phyloP scores from a whole-genome alignment of 345 rosid genomes.

The Sonneratia caseolaris region DNA sequence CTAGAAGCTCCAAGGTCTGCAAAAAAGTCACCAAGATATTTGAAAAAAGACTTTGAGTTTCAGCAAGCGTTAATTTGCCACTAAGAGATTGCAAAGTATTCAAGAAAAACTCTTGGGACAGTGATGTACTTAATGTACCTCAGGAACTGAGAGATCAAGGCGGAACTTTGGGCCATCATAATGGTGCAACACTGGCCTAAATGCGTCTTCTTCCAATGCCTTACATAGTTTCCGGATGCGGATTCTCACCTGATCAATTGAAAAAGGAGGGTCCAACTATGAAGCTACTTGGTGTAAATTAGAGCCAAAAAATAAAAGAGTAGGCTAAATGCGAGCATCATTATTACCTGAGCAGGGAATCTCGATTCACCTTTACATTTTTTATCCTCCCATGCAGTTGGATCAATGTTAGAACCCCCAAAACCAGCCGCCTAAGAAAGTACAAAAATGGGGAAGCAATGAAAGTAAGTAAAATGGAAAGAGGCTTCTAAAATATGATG shows the following conservation, averaged over 20 bases:
- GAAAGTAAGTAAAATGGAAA: neutral
- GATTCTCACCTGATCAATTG: slow-evolving; percentile 53
- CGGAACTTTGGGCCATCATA: slow-evolving; percentile 97
- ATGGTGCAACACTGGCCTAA: slow-evolving; percentile 92
- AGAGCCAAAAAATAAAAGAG: neutral
- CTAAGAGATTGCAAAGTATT: neutral
- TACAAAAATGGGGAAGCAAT: slow-evolving; percentile 4
- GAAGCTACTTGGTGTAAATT: neutral
- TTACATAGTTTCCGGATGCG: slow-evolving; percentile 75
- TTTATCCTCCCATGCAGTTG: slow-evolving; percentile 99
- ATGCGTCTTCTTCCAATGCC: slow-evolving; percentile 94
- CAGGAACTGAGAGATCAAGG: slow-evolving; percentile 95
- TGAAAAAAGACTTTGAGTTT: neutral
- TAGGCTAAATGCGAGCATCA: neutral
- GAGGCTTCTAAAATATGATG: neutral
- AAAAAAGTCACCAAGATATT: slow-evolving; percentile 6
- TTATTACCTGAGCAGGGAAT: slow-evolving; percentile 89
- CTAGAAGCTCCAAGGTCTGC: slow-evolving; percentile 82
- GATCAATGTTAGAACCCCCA: slow-evolving; percentile 96
- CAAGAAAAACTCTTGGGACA: neutral
- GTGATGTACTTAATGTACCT: slow-evolving; percentile 37
- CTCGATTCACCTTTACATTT: slow-evolving; percentile 97
- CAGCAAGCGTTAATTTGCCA: neutral
- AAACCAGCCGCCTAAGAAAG: slow-evolving; percentile 65
- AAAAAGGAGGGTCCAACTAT: neutral